Evolutionary conservation across 805 yeast species (phyloP), one percentile per base, ranked within the genome.

Genomic region (Hanseniaspora pseudoguilliermondii): DNA sequence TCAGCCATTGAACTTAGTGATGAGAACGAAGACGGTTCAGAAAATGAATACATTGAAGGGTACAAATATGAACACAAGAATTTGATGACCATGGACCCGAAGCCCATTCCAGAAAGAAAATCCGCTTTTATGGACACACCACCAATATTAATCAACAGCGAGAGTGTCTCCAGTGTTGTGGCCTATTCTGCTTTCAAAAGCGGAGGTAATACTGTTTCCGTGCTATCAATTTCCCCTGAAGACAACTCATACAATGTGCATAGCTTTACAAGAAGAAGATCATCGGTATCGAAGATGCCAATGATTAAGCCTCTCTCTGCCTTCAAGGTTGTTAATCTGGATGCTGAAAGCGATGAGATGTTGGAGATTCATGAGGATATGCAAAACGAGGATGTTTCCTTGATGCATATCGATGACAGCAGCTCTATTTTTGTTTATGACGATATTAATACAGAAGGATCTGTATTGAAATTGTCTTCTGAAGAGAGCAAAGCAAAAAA

Each of bases 281-380:
- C 55, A 25, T 52, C 55, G 2, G 50, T 52, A n/a, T 52, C 55
- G 11, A 52, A 46, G 20, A 44, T 52, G 49, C 55, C 55, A 20
- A 18, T 18, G 16, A 18, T 11, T 7, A 44, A 32, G 32, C 55
- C 55, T 15, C 2, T 32, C 4, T 34, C 49, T 2, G n/a, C 49
- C 18, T 44, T 44, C n/a, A 44, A 52, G 36, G 46, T 52, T 15
- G 27, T 52, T 15, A 18, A 52, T 20, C 13, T 52, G 15, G 39
- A 44, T 13, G 11, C 20, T 9, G 46, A 52, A 10, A 36, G 38
- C 11, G 35, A 46, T 23, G 39, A 44, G 4, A n/a, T 36, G 38
- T 3, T 13, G 10, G 44, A 23, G 7, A 16, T 21, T 21, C 10
- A 18, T 41, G 54, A 50, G 6, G 43, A 48, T 32, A 32, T 32